Conservation (phyloP, 2,329 filamentous ascomycete genomes). For the Neoarthrinium moseri region DNA sequence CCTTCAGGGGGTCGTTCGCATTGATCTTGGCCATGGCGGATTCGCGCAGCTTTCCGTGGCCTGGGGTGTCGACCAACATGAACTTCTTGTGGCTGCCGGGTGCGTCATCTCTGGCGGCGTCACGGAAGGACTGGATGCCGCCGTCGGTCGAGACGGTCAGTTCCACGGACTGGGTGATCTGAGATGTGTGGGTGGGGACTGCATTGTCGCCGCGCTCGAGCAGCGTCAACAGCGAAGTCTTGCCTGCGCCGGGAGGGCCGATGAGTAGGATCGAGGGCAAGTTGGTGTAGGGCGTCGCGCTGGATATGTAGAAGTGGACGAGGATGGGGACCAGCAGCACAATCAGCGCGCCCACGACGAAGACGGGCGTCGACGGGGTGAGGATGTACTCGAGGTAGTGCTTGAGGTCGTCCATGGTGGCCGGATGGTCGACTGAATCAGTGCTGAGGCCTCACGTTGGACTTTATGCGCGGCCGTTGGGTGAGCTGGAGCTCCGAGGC, state of each 20-base stretch:
- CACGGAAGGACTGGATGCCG: conserved; percentile 44
- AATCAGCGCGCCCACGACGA: conserved; percentile 69
- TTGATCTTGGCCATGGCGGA: conserved; percentile 56
- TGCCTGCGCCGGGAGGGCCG: conserved; percentile 80
- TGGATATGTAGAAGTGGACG: conserved; percentile 74
- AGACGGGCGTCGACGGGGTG: conserved; percentile 58
- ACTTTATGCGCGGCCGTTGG: background rate
- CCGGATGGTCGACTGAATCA: background rate
- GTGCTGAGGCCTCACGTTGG: background rate
- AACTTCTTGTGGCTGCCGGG: conserved; percentile 65
- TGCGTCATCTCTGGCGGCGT: conserved; percentile 53
- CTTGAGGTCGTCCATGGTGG: conserved; percentile 36
- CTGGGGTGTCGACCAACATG: conserved; percentile 83
- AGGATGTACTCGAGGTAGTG: conserved; percentile 51
- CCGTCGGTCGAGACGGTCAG: conserved; percentile 49
- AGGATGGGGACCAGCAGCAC: conserved; percentile 73
- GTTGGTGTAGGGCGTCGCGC: conserved; percentile 61
- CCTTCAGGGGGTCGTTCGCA: conserved; percentile 32
- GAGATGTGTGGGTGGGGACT: conserved; percentile 55
- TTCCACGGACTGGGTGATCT: conserved; percentile 49
- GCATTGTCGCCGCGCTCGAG: conserved; percentile 53
- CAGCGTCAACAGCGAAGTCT: conserved; percentile 83
- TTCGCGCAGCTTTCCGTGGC: conserved; percentile 88
- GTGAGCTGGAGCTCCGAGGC: conserved; percentile 11
- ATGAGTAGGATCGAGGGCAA: conserved; percentile 77